Evolutionary conservation across 2,329 filamentous ascomycete genomes (phyloP).

Genomic region (Tolypocladium endophyticum): DNA sequence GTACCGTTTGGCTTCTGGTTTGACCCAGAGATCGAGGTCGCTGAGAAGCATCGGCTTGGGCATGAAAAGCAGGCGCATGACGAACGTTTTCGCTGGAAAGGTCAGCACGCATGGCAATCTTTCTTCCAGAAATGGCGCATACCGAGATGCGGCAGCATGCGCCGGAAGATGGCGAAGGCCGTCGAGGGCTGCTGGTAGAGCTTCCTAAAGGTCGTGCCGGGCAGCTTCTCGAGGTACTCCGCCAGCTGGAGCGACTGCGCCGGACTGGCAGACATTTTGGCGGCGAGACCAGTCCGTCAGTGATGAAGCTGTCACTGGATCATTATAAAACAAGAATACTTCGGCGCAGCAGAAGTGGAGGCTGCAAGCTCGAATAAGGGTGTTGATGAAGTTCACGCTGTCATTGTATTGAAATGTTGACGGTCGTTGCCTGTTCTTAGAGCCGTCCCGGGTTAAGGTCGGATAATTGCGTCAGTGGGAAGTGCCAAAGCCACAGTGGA

Average conservation of each 20-base stretch:
- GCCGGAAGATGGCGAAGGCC: constrained; percentile 87
- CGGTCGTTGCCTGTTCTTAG: not conserved
- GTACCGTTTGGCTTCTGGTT: constrained; percentile 43
- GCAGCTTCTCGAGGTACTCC: constrained; percentile 88
- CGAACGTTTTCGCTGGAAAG: constrained; percentile 75
- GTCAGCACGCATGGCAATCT: not conserved
- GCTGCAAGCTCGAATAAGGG: not conserved
- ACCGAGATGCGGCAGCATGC: constrained; percentile 92
- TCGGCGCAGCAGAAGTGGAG: not conserved
- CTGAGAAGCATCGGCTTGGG: constrained; percentile 66
- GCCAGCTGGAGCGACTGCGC: constrained; percentile 51
- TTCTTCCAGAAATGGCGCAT: constrained; percentile 9
- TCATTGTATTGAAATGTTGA: not conserved
- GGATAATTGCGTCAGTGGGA: constrained; percentile 1
- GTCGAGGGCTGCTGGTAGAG: constrained; percentile 95
- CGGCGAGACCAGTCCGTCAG: constrained; percentile 16
- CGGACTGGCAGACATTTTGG: constrained; percentile 35
- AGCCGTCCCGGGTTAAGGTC: constrained; percentile 3
- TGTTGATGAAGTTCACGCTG: not conserved
- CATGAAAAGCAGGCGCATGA: constrained; percentile 92
- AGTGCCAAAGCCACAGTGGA: not conserved
- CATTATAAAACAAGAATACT: constrained; percentile 3
- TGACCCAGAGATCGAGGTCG: constrained; percentile 81
- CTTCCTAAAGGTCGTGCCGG: constrained; percentile 78
- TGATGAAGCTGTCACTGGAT: constrained; percentile 1